phyloP scores from a whole-genome alignment of 208 protist species.

The Leptomonas pyrrhocoris region DNA sequence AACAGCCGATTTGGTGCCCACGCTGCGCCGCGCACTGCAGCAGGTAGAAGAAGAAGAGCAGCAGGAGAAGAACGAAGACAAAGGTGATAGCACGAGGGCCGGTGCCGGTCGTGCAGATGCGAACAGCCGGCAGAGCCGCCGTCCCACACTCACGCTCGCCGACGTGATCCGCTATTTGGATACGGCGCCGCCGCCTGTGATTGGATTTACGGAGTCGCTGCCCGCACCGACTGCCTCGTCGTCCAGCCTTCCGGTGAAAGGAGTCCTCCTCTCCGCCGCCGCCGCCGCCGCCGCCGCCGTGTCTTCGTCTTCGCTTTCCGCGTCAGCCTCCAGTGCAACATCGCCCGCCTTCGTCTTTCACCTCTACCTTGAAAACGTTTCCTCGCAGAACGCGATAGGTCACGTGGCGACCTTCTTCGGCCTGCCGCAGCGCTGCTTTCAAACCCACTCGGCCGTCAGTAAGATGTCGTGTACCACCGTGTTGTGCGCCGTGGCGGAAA shows the following conservation, averaged over 20 bases:
- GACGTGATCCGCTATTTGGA: slow-evolving; percentile 74
- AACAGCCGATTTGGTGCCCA: slow-evolving; percentile 37
- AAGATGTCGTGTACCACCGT: slow-evolving; percentile 84
- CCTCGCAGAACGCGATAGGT: slow-evolving; percentile 74
- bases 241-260: neutral
- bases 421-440: slow-evolving; percentile 66
- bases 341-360: slow-evolving; percentile 81
- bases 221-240: slow-evolving; percentile 21
- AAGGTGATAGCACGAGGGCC: neutral
- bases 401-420: slow-evolving; percentile 75
- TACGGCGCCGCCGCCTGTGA: slow-evolving; percentile 64
- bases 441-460: slow-evolving; percentile 59
- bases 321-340: neutral
- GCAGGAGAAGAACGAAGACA: neutral
- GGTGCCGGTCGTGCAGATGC: neutral
- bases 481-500: slow-evolving; percentile 67
- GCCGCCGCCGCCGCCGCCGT: neutral
- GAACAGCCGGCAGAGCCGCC: neutral
- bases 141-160: slow-evolving; percentile 39
- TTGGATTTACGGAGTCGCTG: slow-evolving; percentile 69
- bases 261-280: too few relatives aligned
- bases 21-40: slow-evolving; percentile 33
- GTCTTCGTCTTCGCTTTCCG: neutral
- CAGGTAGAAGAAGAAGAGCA: slow-evolving; percentile 9
- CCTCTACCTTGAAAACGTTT: slow-evolving; percentile 84